Evolutionary conservation across 2,329 filamentous ascomycete species (phyloP).

Genomic region (Phialophora macrospora): DNA sequence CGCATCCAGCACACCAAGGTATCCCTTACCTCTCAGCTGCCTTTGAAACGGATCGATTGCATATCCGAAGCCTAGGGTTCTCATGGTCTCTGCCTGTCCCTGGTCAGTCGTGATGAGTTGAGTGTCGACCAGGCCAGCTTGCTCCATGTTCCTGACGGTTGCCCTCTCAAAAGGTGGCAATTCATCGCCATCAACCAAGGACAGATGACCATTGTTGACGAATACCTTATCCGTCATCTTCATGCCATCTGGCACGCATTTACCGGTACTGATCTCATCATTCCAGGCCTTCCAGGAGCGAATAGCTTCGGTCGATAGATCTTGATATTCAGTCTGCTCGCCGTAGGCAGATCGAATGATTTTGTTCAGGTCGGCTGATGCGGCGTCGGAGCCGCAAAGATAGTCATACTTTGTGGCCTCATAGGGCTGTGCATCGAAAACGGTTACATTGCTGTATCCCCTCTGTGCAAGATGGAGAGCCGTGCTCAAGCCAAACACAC

Average conservation of each 20-base stretch:
- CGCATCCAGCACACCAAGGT: conserved; percentile 53
- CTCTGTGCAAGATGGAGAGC: conserved; percentile 43
- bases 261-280: conserved; percentile 43
- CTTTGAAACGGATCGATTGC: conserved; percentile 49
- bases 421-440: conserved; percentile 57
- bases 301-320: conserved; percentile 52
- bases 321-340: conserved; percentile 54
- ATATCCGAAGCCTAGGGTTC: conserved; percentile 41
- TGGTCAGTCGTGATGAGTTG: conserved; percentile 46
- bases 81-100: conserved; percentile 41
- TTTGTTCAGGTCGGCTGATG: conserved; percentile 44
- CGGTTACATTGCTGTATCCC: conserved; percentile 55
- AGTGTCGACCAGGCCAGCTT: conserved; percentile 44
- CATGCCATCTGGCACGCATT: conserved; percentile 47
- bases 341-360: conserved; percentile 50
- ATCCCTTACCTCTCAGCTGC: conserved; percentile 38
- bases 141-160: conserved; percentile 47
- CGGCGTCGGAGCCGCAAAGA: conserved; percentile 50
- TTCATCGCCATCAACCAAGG: conserved; percentile 20
- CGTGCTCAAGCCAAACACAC: conserved; percentile 59
- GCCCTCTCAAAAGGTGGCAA: conserved; percentile 45
- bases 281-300: conserved; percentile 55
- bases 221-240: conserved; percentile 47
- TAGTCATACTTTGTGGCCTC: conserved; percentile 51
- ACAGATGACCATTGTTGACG: conserved; percentile 46